Base-by-base conservation (phyloP, 116 monocot genomes). In the Phalaenopsis hybrid region DNA sequence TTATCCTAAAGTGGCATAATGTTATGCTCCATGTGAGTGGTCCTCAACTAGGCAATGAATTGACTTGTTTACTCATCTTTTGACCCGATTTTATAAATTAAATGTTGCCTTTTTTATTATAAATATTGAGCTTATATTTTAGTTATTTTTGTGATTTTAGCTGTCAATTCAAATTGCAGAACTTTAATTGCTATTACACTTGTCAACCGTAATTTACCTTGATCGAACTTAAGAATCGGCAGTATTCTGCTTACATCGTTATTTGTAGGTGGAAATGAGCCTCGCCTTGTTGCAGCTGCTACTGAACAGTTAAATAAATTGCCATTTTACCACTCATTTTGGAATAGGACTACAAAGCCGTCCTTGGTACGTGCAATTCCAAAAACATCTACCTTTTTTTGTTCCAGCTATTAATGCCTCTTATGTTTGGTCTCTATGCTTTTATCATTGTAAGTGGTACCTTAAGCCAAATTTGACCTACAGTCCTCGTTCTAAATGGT, bases 281-380 rank as follows among this genome's bases (percentile, higher is more conserved):
- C 92, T 83, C 92, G 95, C 12, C 88, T 99, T 75, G 79, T 99
- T 65, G 87, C 83, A 84, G 99, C 99, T 85, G 95, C 99, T 73
- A 94, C 88, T 33, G 82, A 84, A 48, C 99, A 99, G 77, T 79
- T 99, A 79, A 92, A 95, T 41, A 92, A 85, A 46, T 88, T 99
- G 81, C 95, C 95, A 63, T 99, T 99, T 87, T 99, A 99, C 44
- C 95, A 99, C 78, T 99, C 95, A 68, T 99, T 99, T 74, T 99
- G 99, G 99, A 99, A 99, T 73, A 92, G 99, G 52, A 99, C 99
- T 17, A 99, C 93, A 68, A 99, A 87, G 73, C 99, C 99, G 9
- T 99, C 99, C 55, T 81, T 99, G 93, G 99, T 95, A 91, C 67
- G 28, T 51, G 15, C 17, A 4, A 77, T n/a, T 77, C 28, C 23